phyloP scores from a whole-genome alignment of 768 basidiomycete genomes.

The Lentinula aciculospora region DNA sequence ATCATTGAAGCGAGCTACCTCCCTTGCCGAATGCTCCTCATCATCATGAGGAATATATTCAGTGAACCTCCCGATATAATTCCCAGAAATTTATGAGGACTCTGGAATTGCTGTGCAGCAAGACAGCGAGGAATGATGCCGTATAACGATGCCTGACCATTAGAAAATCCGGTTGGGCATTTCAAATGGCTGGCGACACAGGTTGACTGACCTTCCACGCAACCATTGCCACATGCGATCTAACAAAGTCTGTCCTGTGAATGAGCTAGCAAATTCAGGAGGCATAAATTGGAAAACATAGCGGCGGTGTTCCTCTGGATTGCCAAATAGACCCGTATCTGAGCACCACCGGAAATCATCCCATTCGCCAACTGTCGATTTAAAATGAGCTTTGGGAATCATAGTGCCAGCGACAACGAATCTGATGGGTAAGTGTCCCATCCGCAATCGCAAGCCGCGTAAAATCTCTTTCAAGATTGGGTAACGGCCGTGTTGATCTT shows the following conservation, averaged over 20 bases:
- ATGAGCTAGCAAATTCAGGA: not conserved
- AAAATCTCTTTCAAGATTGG: constrained; percentile 6
- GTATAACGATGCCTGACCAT: not conserved
- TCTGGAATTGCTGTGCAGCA: not conserved
- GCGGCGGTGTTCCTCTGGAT: not conserved
- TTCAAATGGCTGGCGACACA: not conserved
- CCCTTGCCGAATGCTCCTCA: not conserved
- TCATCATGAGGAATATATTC: not conserved
- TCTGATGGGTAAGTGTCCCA: not conserved
- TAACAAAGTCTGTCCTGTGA: not conserved
- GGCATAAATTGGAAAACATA: constrained; percentile 8
- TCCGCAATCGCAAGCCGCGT: not conserved
- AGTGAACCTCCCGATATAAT: not conserved
- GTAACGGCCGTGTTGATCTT: not conserved
- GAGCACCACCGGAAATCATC: constrained; percentile 8
- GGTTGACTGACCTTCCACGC: constrained; percentile 7
- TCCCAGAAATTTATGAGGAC: not conserved
- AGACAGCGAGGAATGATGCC: not conserved
- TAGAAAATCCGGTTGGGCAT: not conserved
- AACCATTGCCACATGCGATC: constrained; percentile 12
- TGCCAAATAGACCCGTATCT: constrained; percentile 7
- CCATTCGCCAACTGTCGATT: not conserved
- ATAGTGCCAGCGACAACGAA: constrained; percentile 5
- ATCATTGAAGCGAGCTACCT: not conserved
- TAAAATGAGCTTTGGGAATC: constrained; percentile 1